Conservation (phyloP, 495 filamentous ascomycete genomes). For the Melanomma pulvis-pyrius region DNA sequence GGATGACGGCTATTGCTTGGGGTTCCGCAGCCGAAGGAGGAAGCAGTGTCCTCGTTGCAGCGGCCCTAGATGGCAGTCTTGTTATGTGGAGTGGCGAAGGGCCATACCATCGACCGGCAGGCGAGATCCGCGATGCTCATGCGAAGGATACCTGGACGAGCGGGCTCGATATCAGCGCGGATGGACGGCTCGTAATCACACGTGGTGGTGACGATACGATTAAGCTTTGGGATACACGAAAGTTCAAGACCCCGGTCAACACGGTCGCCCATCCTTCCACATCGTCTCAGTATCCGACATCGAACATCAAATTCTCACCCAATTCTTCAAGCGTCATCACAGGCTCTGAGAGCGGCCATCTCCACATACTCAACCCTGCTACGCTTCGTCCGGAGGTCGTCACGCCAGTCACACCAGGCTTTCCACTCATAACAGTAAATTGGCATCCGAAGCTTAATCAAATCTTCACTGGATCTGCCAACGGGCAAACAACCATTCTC, state of each 20-base stretch:
- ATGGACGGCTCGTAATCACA: constrained; percentile 86
- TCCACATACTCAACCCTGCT: constrained; percentile 91
- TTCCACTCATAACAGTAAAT: constrained; percentile 76
- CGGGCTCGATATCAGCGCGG: constrained; percentile 86
- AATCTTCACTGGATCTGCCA: constrained; percentile 90
- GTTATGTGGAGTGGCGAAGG: constrained; percentile 92
- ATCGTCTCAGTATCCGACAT: constrained; percentile 77
- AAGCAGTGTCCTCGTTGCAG: constrained; percentile 77
- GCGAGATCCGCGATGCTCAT: constrained; percentile 85
- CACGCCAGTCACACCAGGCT: constrained; percentile 81
- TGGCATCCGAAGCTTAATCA: constrained; percentile 97
- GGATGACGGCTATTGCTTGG: constrained; percentile 94
- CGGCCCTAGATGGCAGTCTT: constrained; percentile 85
- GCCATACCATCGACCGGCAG: constrained; percentile 81
- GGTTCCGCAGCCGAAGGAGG: constrained; percentile 75
- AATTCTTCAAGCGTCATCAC: constrained; percentile 80
- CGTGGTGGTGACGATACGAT: constrained; percentile 87
- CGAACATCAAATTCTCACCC: constrained; percentile 87
- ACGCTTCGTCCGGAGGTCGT: constrained; percentile 82
- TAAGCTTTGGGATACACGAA: constrained; percentile 90
- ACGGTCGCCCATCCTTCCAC: constrained; percentile 80
- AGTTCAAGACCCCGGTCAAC: constrained; percentile 86
- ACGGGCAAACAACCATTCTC: constrained; percentile 83
- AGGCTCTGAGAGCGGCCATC: constrained; percentile 80
- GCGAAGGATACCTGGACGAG: constrained; percentile 85